Percentiles rank a stretch among this genome's conserved stretches.
Conservation (phyloP, 352 stramenopile species). For the Thraustochytrium striatum region DNA sequence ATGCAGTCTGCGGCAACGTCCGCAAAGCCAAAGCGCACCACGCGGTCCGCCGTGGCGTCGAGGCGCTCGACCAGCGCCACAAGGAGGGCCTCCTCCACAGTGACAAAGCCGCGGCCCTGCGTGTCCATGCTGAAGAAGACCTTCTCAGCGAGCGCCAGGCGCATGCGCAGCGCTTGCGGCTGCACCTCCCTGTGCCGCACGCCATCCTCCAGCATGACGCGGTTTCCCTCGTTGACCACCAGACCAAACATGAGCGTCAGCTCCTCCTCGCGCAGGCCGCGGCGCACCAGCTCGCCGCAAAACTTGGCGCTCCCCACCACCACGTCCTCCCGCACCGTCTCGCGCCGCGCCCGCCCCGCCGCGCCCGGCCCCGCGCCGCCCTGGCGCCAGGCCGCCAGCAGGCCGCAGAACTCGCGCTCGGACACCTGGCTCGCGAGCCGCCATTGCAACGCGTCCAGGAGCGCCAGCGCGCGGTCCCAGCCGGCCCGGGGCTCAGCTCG, state of each 20-base stretch:
- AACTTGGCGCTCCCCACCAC: background rate
- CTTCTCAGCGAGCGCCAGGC: conserved; percentile 30
- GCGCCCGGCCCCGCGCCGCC: background rate
- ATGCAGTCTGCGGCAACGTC: background rate
- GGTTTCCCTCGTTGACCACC: conserved; percentile 25
- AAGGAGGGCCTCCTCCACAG: conserved; percentile 1
- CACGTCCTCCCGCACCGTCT: too few relatives aligned
- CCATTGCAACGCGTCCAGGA: conserved; percentile 16
- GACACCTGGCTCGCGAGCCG: background rate
- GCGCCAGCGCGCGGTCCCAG: background rate
- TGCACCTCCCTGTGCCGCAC: background rate
- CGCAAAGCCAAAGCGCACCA: background rate
- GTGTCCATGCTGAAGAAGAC: conserved; percentile 32
- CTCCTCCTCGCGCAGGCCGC: conserved; percentile 1
- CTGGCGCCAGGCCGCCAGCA: conserved; percentile 1
- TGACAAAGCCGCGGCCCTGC: conserved; percentile 23
- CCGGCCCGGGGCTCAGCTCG: background rate
- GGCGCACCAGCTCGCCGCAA: conserved; percentile 5
- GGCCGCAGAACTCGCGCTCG: background rate
- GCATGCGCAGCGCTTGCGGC: conserved; percentile 13
- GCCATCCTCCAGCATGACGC: background rate
- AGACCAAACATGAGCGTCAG: conserved; percentile 9
- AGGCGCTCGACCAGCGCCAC: background rate
- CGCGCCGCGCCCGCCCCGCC: background rate
- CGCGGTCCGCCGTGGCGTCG: background rate